phyloP scores from a whole-genome alignment of 2,329 filamentous ascomycete genomes.

The Shiraia bambusicola region DNA sequence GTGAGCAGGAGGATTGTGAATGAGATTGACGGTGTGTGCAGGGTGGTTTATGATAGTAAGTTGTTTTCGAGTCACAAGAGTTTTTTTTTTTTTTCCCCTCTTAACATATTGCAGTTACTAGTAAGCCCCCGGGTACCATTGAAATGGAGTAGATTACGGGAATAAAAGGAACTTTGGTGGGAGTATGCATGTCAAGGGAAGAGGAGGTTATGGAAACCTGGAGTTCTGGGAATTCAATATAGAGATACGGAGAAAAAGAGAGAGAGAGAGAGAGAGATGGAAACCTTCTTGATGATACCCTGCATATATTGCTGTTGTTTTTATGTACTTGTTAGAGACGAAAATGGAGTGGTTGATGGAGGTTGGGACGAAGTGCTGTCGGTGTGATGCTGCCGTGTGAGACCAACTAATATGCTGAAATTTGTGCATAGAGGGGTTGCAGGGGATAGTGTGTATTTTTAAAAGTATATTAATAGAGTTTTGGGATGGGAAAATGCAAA shows the following conservation, averaged over 20 bases:
- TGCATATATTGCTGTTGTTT: constrained; percentile 9
- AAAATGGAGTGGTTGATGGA: constrained; percentile 2
- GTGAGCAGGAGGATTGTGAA: constrained; percentile 72
- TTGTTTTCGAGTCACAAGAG: constrained; percentile 16
- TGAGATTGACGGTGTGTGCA: constrained; percentile 70
- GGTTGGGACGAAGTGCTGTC: constrained; percentile 26
- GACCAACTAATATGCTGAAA: too few relatives aligned
- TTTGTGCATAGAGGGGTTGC: too few relatives aligned
- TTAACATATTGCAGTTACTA: constrained; percentile 52
- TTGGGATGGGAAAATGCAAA: not conserved
- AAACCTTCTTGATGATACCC: constrained; percentile 33
- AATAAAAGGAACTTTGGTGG: too few relatives aligned
- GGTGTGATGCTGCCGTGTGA: constrained; percentile 4
- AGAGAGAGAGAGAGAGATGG: too few relatives aligned
- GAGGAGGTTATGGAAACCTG: too few relatives aligned
- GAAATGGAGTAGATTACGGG: constrained; percentile 66
- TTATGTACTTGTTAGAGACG: constrained; percentile 1
- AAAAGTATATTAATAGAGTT: not conserved
- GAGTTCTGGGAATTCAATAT: too few relatives aligned
- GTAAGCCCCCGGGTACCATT: constrained; percentile 71
- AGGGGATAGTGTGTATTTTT: too few relatives aligned
- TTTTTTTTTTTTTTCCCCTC: not conserved
- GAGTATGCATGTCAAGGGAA: too few relatives aligned
- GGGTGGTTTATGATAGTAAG: constrained; percentile 70
- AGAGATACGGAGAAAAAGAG: constrained; percentile 25